A percentile compares a stretch with the other conserved stretches of the same genome.
phyloP scores from a whole-genome alignment of 495 filamentous ascomycete species.

The Aspergillus bridgeri region DNA sequence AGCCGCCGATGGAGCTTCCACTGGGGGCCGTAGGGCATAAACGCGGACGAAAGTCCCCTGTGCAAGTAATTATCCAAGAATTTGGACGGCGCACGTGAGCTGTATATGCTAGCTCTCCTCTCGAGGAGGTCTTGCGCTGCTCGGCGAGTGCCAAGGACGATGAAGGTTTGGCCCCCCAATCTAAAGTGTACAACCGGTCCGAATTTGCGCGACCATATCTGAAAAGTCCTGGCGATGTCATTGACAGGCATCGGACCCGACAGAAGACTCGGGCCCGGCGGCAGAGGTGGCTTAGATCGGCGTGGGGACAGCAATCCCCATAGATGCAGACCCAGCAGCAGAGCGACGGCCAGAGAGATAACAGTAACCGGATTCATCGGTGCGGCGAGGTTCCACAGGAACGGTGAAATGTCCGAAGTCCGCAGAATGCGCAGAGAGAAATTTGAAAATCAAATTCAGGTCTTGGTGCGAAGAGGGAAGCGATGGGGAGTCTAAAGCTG shows the following conservation, averaged over 20 bases:
- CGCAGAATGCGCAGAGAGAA: not conserved
- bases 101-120: conserved; percentile 20
- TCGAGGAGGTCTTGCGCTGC: conserved; percentile 19
- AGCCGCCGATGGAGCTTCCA: conserved; percentile 40
- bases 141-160: conserved; percentile 18
- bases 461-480: not conserved
- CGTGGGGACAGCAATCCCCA: not conserved
- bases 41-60: conserved; percentile 29
- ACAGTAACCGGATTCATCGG: not conserved
- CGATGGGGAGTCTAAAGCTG: not conserved
- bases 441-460: not conserved
- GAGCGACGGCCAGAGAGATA: not conserved
- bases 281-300: conserved; percentile 1
- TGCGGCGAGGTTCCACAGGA: not conserved
- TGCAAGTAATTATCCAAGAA: conserved; percentile 9
- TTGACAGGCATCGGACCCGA: conserved; percentile 16
- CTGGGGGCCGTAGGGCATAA: conserved; percentile 39
- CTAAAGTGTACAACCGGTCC: conserved; percentile 21
- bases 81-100: conserved; percentile 16
- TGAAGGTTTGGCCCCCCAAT: conserved; percentile 7
- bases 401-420: not conserved
- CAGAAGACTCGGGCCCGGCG: conserved; percentile 24
- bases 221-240: conserved; percentile 5
- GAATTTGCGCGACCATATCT: conserved; percentile 23
- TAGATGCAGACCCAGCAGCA: not conserved